These are phyloP conservation scores for Panellus pusillus DNA, from an alignment of 768 basidiomycete genomes.

Conservation along the genomic window DNA sequence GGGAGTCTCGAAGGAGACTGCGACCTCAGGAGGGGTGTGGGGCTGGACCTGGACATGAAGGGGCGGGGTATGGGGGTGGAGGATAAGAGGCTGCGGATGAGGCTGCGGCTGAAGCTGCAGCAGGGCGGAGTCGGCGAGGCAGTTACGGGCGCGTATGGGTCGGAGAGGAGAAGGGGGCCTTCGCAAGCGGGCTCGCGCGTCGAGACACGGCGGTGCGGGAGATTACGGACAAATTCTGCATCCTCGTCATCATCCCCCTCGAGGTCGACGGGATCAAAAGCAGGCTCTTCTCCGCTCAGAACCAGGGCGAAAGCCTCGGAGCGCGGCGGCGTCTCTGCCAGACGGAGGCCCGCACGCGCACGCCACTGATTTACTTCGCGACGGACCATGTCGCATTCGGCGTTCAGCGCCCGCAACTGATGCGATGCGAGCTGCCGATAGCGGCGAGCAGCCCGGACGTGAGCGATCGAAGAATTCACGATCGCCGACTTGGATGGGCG, in stretches of 20 bases:
- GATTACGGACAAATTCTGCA: not conserved
- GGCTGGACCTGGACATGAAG: not conserved
- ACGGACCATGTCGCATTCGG: conserved; percentile 29
- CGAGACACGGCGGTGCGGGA: not conserved
- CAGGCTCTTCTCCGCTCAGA: conserved; percentile 48
- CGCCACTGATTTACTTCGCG: conserved; percentile 23
- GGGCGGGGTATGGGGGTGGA: not conserved
- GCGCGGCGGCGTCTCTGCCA: conserved; percentile 39
- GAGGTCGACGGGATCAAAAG: conserved; percentile 42
- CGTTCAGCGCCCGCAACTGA: conserved; percentile 42
- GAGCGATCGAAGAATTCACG: conserved; percentile 74
- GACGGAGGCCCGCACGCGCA: conserved; percentile 12
- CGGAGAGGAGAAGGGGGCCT: conserved; percentile 15
- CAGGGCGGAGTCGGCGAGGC: not conserved
- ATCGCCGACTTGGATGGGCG: conserved; percentile 77
- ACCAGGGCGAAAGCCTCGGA: conserved; percentile 52
- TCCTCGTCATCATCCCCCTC: conserved; percentile 31
- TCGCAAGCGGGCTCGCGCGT: conserved; percentile 14
- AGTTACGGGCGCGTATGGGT: conserved; percentile 5
- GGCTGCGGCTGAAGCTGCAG: not conserved
- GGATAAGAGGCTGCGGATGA: not conserved
- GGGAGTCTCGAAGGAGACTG: not conserved
- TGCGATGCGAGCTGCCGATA: conserved; percentile 59
- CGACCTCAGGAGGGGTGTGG: not conserved
- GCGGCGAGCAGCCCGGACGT: conserved; percentile 58